Conservation (phyloP, 2,329 filamentous ascomycete species). For the Calonectria henricotiae region DNA sequence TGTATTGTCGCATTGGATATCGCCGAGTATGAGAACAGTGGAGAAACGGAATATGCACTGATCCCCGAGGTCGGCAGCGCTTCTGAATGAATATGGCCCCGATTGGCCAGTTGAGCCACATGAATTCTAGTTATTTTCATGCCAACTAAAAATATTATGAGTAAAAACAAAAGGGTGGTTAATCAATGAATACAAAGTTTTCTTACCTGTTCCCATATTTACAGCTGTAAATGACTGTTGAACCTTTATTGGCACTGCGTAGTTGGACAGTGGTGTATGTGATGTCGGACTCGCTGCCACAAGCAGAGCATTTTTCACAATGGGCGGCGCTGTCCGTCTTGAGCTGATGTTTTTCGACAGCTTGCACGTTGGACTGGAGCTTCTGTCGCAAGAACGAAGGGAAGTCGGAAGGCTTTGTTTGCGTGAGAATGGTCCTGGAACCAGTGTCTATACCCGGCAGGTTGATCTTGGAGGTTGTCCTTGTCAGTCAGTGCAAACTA, state of each 20-base stretch:
- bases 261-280: conserved; percentile 89
- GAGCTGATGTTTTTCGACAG: conserved; percentile 83
- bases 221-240: conserved; percentile 91
- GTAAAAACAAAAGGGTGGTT: conserved; percentile 47
- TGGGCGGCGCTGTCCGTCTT: conserved; percentile 80
- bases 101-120: conserved; percentile 39
- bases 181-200: conserved; percentile 37
- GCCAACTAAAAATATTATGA: conserved; percentile 61
- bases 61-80: conserved; percentile 77
- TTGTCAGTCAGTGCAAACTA: conserved; percentile 43
- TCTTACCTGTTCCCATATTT: conserved; percentile 86
- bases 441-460: conserved; percentile 73
- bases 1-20: conserved; percentile 97
- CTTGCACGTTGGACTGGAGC: conserved; percentile 86
- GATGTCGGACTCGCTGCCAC: conserved; percentile 82
- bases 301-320: conserved; percentile 81
- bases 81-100: conserved; percentile 56
- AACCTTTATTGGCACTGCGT: conserved; percentile 94
- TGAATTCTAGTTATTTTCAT: conserved; percentile 72
- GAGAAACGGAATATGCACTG: conserved; percentile 91
- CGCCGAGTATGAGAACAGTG: conserved; percentile 95
- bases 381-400: conserved; percentile 92
- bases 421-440: conserved; percentile 83
- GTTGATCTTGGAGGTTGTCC: conserved; percentile 28
- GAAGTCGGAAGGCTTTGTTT: conserved; percentile 91